Conservation (phyloP, 2,329 filamentous ascomycete genomes). For the Byssothecium circinans region DNA sequence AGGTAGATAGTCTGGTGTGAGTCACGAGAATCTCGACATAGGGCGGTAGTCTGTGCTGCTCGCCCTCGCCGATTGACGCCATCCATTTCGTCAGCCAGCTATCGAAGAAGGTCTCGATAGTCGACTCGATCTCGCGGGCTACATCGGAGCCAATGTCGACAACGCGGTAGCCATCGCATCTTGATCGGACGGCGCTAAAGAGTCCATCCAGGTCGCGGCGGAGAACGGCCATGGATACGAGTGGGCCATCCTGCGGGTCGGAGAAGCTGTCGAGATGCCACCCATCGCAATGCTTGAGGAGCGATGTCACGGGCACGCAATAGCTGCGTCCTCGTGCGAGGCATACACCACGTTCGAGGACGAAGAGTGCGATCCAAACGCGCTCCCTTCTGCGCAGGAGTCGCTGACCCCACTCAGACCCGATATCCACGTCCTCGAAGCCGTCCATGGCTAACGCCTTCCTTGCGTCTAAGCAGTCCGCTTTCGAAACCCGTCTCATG, state of each 20-base stretch:
- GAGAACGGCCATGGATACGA: slow-evolving; percentile 71
- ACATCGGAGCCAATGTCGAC: slow-evolving; percentile 56
- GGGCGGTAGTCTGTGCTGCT: slow-evolving; percentile 62
- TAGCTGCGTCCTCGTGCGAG: slow-evolving; percentile 70
- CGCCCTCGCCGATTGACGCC: slow-evolving; percentile 22
- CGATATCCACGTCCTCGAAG: slow-evolving; percentile 63
- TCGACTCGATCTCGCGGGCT: slow-evolving; percentile 47
- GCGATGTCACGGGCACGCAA: slow-evolving; percentile 66
- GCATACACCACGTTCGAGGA: slow-evolving; percentile 72
- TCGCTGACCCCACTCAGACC: slow-evolving; percentile 62
- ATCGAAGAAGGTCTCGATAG: slow-evolving; percentile 67
- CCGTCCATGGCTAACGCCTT: slow-evolving; percentile 69
- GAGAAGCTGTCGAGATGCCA: slow-evolving; percentile 68
- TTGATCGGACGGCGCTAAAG: slow-evolving; percentile 59
- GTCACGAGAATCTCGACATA: slow-evolving; percentile 75
- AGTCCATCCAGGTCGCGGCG: slow-evolving; percentile 65
- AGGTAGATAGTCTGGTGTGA: slow-evolving; percentile 73
- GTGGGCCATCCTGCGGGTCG: slow-evolving; percentile 68
- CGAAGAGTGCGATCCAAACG: slow-evolving; percentile 72
- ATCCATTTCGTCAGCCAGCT: slow-evolving; percentile 66
- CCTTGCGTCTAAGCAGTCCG: slow-evolving; percentile 69
- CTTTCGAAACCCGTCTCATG: slow-evolving; percentile 57
- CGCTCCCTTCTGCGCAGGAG: slow-evolving; percentile 67
- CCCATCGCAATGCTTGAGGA: slow-evolving; percentile 67
- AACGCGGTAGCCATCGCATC: slow-evolving; percentile 61